These are phyloP conservation scores for Zasmidium angulare DNA, from an alignment of 2,329 filamentous ascomycete species.

Conservation along the genomic window DNA sequence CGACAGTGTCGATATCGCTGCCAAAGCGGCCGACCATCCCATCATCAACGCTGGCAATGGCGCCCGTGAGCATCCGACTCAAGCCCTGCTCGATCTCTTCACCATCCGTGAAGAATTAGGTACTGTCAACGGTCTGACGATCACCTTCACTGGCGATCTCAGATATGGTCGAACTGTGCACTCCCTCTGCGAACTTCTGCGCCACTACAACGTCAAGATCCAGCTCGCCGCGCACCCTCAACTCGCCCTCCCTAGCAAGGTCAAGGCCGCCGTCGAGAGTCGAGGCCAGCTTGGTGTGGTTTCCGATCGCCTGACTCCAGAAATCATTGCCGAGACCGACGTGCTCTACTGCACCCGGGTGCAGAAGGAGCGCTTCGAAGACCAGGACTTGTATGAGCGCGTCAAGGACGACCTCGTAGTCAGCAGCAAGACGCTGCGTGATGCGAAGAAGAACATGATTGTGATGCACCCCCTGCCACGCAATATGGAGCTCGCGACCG, in stretches of 20 bases:
- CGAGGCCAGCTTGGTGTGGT: conserved; percentile 78
- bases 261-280: conserved; percentile 68
- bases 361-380: conserved; percentile 94
- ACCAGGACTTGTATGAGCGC: conserved; percentile 74
- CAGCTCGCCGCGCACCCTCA: conserved; percentile 85
- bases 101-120: conserved; percentile 97
- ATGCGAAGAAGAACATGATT: conserved; percentile 89
- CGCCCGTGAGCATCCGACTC: conserved; percentile 92
- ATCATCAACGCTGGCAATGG: conserved; percentile 98
- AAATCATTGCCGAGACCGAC: conserved; percentile 82
- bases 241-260: conserved; percentile 72
- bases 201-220: conserved; percentile 91
- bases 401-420: conserved; percentile 88
- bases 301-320: conserved; percentile 75
- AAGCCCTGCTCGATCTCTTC: conserved; percentile 96
- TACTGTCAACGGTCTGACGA: conserved; percentile 90
- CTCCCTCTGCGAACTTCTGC: conserved; percentile 88
- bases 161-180: conserved; percentile 92
- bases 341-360: conserved; percentile 97
- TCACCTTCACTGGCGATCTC: conserved; percentile 93
- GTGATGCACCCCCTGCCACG: conserved; percentile 94
- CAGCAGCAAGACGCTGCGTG: conserved; percentile 83
- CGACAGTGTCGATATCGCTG: conserved; percentile 74
- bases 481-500: conserved; percentile 89
- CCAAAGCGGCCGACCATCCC: conserved; percentile 84